These are phyloP conservation scores for Exserohilum rostratum DNA, from an alignment of 2,329 filamentous ascomycete genomes.

Conservation along the genomic window DNA sequence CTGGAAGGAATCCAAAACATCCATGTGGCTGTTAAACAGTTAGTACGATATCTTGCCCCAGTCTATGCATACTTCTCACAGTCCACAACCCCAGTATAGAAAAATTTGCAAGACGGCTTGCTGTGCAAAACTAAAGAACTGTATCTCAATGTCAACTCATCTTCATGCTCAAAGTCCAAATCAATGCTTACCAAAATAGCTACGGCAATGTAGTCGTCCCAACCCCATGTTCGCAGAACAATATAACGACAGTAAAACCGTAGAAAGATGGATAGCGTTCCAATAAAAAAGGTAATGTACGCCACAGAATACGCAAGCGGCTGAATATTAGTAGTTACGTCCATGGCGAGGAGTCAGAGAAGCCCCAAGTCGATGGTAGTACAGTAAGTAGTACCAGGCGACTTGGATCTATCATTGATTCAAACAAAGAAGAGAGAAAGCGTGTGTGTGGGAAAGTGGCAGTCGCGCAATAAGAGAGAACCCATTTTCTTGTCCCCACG, in stretches of 20 bases:
- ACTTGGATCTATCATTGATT: not conserved
- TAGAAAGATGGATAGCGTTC: not conserved
- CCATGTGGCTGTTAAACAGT: not conserved
- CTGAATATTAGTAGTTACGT: not conserved
- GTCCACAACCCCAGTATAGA: slow-evolving; percentile 16
- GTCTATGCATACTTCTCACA: not conserved
- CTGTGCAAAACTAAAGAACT: slow-evolving; percentile 5
- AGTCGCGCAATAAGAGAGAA: too few relatives aligned
- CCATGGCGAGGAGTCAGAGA: not conserved
- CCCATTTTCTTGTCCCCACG: too few relatives aligned
- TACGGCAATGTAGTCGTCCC: slow-evolving; percentile 6
- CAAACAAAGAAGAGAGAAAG: not conserved
- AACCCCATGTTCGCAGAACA: slow-evolving; percentile 6
- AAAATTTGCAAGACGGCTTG: slow-evolving; percentile 30
- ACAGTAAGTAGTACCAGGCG: not conserved
- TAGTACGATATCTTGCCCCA: not conserved
- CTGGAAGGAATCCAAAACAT: not conserved
- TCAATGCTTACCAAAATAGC: not conserved
- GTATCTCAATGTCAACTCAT: not conserved
- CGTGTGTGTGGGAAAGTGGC: too few relatives aligned
- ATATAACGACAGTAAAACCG: slow-evolving; percentile 9
- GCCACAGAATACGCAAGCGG: slow-evolving; percentile 2
- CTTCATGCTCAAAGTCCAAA: too few relatives aligned
- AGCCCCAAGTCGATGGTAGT: not conserved
- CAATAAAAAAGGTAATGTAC: slow-evolving; percentile 1